Base-by-base conservation (phyloP, 352 stramenopile genomes). In the Phytophthora sp. region DNA sequence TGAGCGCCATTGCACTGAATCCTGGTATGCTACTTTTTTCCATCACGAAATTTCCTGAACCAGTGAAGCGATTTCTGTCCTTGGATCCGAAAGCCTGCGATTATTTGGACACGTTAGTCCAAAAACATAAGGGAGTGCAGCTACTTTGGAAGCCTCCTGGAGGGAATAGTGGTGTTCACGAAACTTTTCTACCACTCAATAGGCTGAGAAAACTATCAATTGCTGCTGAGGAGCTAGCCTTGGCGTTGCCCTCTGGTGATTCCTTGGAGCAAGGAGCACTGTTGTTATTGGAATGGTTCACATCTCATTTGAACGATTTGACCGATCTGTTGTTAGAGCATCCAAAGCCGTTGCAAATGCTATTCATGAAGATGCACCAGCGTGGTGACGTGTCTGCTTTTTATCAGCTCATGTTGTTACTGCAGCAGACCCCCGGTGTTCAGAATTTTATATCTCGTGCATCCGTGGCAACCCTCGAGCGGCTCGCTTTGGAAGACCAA, bases 1-100 rank as follows among this genome's bases (percentile, higher is more conserved):
- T 89, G 35, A 87, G 64, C 30, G 80, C 83, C 0, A 74, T 91
- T 11, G 38, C 74, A 5, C 55, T 83, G 12, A 90, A 92, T 57
- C 77, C 83, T 9, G 81, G 85, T 0, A 92, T 94, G 46, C 56
- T 93, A 23, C 60, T 84, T 17, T 92, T 92, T 23, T 67, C 69
- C 5, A 91, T 94, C 54, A 80, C 73, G 11, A 89, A 92, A 55
- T 91, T 89, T 34, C 38, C 82, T 3, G 69, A 79, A 0, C 49
- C 69, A 3, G 84, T 92, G n/a, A 89, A 91, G 63, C 54, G 70
- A 5, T 93, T 93, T 41, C 48, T 93, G 3, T 73, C 74, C 8
- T 45, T 93, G 24, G 84, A 93, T 38, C 23, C 72, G 1, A 88
- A 85, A 51, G 64, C 75, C 0, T 80, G 75, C 15, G 77, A 91